A percentile compares a stretch with the other conserved stretches of the same genome.
Evolutionary conservation across 2,329 filamentous ascomycete species (phyloP).

Genomic region (Aspergillus pseudoterreus): DNA sequence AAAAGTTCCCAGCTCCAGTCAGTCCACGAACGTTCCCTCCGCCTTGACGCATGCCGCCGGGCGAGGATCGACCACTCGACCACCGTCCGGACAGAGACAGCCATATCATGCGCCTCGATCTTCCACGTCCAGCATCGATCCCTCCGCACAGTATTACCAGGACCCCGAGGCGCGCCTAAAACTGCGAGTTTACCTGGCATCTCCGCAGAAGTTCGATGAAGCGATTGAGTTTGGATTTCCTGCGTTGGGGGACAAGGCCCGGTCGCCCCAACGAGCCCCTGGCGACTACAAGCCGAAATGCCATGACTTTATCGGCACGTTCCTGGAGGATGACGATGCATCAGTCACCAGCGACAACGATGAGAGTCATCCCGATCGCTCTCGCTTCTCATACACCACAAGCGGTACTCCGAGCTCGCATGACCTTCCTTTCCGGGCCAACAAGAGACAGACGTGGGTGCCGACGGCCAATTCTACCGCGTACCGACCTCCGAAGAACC

Average conservation of each 20-base stretch:
- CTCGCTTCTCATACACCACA: slow-evolving; percentile 9
- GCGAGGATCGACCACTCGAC: slow-evolving; percentile 35
- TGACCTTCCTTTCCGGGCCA: slow-evolving; percentile 14
- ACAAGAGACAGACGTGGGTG: slow-evolving; percentile 14
- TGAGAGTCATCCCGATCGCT: slow-evolving; percentile 17
- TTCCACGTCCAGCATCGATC: slow-evolving; percentile 59
- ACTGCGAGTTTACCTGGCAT: slow-evolving; percentile 78
- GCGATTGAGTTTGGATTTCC: slow-evolving; percentile 92
- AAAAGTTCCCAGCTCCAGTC: slow-evolving; percentile 34
- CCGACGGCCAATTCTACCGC: slow-evolving; percentile 38
- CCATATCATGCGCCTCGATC: slow-evolving; percentile 52
- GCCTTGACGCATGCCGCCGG: slow-evolving; percentile 22
- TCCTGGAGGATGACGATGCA: slow-evolving; percentile 49
- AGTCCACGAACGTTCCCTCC: slow-evolving; percentile 38
- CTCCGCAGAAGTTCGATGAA: slow-evolving; percentile 92
- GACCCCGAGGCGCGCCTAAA: slow-evolving; percentile 86
- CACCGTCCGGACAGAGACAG: slow-evolving; percentile 47
- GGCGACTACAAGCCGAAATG: slow-evolving; percentile 34
- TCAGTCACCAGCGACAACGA: slow-evolving; percentile 36
- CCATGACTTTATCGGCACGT: slow-evolving; percentile 48
- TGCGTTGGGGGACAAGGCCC: slow-evolving; percentile 34
- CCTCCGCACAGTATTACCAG: slow-evolving; percentile 76
- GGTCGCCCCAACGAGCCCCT: slow-evolving; percentile 13
- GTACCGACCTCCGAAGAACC: slow-evolving; percentile 55
- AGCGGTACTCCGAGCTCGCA: slow-evolving; percentile 8